Conservation (phyloP, 441 rosid genomes). For the Arabidopsis hybrid region DNA sequence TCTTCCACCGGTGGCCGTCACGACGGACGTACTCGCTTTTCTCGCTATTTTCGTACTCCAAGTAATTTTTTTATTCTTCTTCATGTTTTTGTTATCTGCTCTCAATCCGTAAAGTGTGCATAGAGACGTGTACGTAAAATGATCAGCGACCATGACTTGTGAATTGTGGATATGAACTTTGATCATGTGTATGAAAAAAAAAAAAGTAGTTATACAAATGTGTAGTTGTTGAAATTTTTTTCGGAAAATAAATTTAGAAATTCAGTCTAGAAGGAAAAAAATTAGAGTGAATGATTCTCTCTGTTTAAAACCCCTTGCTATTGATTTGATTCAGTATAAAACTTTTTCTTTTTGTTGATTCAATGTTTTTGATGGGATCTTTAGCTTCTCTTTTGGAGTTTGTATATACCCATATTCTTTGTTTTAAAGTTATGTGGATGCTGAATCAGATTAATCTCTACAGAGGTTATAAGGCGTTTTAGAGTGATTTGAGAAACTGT, state of each 20-base stretch:
- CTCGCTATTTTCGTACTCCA: conserved; percentile 44
- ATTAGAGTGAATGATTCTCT: too few relatives aligned
- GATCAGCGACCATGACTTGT: neutral
- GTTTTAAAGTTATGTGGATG: conserved; percentile 8
- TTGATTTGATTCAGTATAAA: neutral
- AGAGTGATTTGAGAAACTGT: conserved; percentile 8
- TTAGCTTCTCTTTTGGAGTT: neutral
- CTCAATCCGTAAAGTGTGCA: neutral
- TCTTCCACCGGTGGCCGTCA: conserved; percentile 34
- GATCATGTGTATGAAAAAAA: neutral
- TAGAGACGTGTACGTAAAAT: neutral
- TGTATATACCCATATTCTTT: conserved; percentile 2
- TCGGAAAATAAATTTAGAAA: neutral
- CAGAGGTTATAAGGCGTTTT: conserved; percentile 3
- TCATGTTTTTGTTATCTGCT: neutral
- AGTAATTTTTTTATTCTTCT: neutral
- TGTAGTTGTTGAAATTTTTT: neutral
- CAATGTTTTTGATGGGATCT: conserved; percentile 37
- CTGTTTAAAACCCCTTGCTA: neutral
- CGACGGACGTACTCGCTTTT: conserved; percentile 40
- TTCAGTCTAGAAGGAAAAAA: too few relatives aligned
- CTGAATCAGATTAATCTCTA: conserved; percentile 21
- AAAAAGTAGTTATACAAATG: conserved; percentile 9
- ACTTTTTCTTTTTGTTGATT: conserved; percentile 26
- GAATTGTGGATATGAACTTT: neutral